phyloP scores from a whole-genome alignment of 805 yeast species.

The Wickerhamiella kurtzmanii region DNA sequence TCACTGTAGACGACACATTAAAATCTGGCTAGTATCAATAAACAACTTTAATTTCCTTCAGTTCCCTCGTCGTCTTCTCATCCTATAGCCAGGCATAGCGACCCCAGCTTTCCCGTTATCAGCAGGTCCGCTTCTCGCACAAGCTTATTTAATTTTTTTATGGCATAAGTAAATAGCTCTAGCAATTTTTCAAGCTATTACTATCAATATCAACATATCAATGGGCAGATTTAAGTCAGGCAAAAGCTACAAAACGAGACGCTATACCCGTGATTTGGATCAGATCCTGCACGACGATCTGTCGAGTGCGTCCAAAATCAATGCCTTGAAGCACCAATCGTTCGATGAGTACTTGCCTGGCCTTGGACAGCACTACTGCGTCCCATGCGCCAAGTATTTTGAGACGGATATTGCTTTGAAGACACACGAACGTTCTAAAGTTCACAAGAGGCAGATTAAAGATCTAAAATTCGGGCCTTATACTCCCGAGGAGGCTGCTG shows the following conservation, averaged over 20 bases:
- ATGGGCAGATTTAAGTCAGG: constrained; percentile 8
- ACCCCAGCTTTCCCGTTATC: too few species aligned
- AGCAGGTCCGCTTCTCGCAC: too few species aligned
- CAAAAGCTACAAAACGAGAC: constrained; percentile 61
- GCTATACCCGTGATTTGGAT: constrained; percentile 49
- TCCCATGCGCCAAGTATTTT: constrained; percentile 86
- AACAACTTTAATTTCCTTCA: too few species aligned
- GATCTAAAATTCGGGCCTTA: constrained; percentile 68
- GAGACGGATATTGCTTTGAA: constrained; percentile 63
- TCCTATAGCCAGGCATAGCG: background rate
- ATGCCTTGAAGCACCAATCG: constrained; percentile 53
- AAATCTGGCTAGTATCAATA: too few species aligned
- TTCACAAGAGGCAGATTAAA: constrained; percentile 77
- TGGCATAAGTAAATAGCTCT: background rate
- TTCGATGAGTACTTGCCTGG: constrained; percentile 87
- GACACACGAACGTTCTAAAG: constrained; percentile 59
- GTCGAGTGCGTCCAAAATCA: constrained; percentile 47
- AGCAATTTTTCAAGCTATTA: background rate
- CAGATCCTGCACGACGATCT: constrained; percentile 61
- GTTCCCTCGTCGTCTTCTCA: too few species aligned
- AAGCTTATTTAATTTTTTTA: background rate
- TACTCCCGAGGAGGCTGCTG: constrained; percentile 77
- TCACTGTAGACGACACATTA: too few species aligned
- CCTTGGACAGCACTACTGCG: constrained; percentile 84
- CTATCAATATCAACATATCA: background rate